Evolutionary conservation across 495 filamentous ascomycete species (phyloP), one percentile per base, ranked within the genome.

Genomic region (Physcia stellaris): DNA sequence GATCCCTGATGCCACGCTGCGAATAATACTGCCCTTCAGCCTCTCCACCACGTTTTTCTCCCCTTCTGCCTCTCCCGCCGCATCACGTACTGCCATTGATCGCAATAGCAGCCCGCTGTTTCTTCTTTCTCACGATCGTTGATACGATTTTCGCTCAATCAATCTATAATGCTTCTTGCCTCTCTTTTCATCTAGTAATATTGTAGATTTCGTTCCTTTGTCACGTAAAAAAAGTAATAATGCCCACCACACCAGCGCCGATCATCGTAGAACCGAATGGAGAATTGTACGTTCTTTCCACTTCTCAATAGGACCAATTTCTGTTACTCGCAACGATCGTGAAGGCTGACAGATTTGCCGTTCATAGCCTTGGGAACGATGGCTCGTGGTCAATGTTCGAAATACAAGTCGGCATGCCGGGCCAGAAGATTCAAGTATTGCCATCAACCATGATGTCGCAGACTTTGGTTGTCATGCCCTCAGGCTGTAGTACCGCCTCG

Each of bases 391-490:
- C 58, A 5, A 47, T 54, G 2, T 62, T 61, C 37, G 43, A 32
- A 4, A 21, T 62, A 22, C 41, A 47, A 31, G 45, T 61, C 18
- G 60, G 60, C 18, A 58, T 42, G 9, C 60, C 60, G 18, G 41
- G 53, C 27, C 57, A 62, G 39, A 39, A 24, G 13, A 40, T 62
- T 7, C 50, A 54, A 41, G 42, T 60, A 6, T 41, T 62, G 12
- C 32, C 51, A 19, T 57, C 57, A 28, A 73, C 67, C 21, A 26
- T 48, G 24, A 34, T 42, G 5, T 21, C 42, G 7, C 30, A 43
- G 28, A 35, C 45, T 18, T 79, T 72, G 72, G 66, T 72, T 4
- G 59, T 79, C 26, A 58, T 59, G 22, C 53, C 55, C 4, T 30
- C 39, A 16, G 53, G 41, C 34, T 55, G 55, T 39, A 23, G 49